phyloP scores from a whole-genome alignment of 768 basidiomycete species.

The Suillus bovinus region DNA sequence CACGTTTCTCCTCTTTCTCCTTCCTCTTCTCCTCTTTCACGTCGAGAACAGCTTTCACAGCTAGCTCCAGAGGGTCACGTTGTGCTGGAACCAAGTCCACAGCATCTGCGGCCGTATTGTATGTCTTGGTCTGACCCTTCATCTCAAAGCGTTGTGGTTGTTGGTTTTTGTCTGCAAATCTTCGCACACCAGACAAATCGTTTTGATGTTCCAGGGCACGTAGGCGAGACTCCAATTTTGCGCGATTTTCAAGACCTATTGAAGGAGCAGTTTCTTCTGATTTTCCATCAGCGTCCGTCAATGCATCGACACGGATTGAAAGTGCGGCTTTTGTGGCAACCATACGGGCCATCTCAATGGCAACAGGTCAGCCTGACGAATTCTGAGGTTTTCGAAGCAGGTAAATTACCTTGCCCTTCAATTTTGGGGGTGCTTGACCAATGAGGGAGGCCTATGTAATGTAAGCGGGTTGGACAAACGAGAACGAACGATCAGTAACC shows the following conservation, averaged over 20 bases:
- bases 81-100: slow-evolving; percentile 86
- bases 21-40: slow-evolving; percentile 87
- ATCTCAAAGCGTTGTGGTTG: slow-evolving; percentile 83
- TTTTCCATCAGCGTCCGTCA: slow-evolving; percentile 90
- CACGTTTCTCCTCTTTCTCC: slow-evolving; percentile 75
- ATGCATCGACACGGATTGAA: slow-evolving; percentile 96
- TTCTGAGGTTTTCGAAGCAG: slow-evolving; percentile 7
- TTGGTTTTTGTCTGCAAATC: slow-evolving; percentile 59
- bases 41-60: slow-evolving; percentile 72
- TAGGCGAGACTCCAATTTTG: slow-evolving; percentile 92
- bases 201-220: slow-evolving; percentile 84
- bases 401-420: slow-evolving; percentile 85
- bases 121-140: slow-evolving; percentile 74
- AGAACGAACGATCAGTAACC: slow-evolving; percentile 24
- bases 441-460: slow-evolving; percentile 79
- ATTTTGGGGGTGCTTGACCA: slow-evolving; percentile 95
- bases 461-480: slow-evolving; percentile 8
- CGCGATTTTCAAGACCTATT: slow-evolving; percentile 90
- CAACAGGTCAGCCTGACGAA: neutral
- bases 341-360: slow-evolving; percentile 93
- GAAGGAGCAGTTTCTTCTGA: slow-evolving; percentile 79
- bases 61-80: slow-evolving; percentile 73
- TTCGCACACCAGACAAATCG: slow-evolving; percentile 71
- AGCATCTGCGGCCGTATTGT: slow-evolving; percentile 85
- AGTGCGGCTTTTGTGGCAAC: slow-evolving; percentile 98